phyloP scores from a whole-genome alignment of 192 early-diverging fungal genomes.

The Podila epigama region DNA sequence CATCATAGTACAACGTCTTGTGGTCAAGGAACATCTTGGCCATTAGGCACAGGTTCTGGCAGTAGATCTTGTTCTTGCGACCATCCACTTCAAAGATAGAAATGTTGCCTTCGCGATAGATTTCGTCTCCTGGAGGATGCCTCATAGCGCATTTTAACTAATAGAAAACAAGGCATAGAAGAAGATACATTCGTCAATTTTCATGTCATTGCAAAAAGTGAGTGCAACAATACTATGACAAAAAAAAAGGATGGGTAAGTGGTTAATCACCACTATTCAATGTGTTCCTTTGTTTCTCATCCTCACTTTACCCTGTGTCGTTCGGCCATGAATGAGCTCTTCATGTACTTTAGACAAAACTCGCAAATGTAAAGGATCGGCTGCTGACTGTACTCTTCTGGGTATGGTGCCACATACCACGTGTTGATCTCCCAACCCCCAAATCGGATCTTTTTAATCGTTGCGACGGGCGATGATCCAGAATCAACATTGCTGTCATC shows the following conservation, averaged over 20 bases:
- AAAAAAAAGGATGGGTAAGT: too few species aligned
- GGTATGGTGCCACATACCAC: slow-evolving; percentile 97
- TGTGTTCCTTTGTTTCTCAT: slow-evolving; percentile 1
- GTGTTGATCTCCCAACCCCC: slow-evolving; percentile 88
- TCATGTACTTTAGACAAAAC: slow-evolving; percentile 98
- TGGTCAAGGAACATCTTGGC: slow-evolving; percentile 98
- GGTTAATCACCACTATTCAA: not conserved
- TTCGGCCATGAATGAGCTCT: slow-evolving; percentile 80
- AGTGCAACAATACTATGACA: not conserved
- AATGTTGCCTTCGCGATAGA: slow-evolving; percentile 89
- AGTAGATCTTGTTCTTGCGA: slow-evolving; percentile 96
- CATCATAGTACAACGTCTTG: slow-evolving; percentile 97
- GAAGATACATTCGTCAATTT: not conserved
- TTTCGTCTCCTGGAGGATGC: slow-evolving; percentile 96
- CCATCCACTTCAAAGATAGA: slow-evolving; percentile 98
- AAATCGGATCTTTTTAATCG: slow-evolving; percentile 79
- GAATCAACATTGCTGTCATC: slow-evolving; percentile 15
- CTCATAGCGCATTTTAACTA: slow-evolving; percentile 76
- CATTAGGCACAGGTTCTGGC: slow-evolving; percentile 95
- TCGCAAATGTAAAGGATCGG: slow-evolving; percentile 91
- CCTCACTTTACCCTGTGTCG: slow-evolving; percentile 79
- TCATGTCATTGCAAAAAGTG: not conserved
- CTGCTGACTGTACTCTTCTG: slow-evolving; percentile 92
- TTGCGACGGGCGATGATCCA: slow-evolving; percentile 34
- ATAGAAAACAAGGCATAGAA: not conserved